A percentile compares a stretch with the other conserved stretches of the same genome.
phyloP scores from a whole-genome alignment of 257 asterid genomes.

The Anisodus acutangulus region DNA sequence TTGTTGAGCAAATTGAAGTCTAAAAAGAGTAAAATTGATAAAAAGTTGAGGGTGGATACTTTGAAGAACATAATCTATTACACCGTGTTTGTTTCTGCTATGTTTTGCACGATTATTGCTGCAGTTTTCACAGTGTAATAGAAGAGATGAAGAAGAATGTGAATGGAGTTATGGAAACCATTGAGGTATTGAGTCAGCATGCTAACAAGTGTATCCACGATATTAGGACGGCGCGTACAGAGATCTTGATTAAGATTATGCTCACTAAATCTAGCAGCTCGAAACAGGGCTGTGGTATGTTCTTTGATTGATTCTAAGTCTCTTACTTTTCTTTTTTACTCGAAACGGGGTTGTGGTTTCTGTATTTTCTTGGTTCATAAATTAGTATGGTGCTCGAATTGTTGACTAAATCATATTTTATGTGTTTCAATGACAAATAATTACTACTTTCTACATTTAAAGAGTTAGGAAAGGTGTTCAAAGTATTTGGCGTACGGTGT shows the following conservation, averaged over 20 bases:
- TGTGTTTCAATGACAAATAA: too few relatives aligned
- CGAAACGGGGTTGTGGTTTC: too few relatives aligned
- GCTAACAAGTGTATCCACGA: conserved; percentile 61
- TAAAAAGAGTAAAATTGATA: conserved; percentile 60
- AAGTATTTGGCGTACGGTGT: too few relatives aligned
- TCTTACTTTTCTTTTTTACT: not conserved
- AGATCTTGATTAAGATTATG: conserved; percentile 58
- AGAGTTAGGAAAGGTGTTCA: too few relatives aligned
- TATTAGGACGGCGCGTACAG: conserved; percentile 56
- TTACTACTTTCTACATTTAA: too few relatives aligned
- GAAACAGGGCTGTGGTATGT: not conserved
- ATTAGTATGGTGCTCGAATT: too few relatives aligned
- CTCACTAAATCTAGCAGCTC: conserved; percentile 44
- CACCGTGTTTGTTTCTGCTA: conserved; percentile 58
- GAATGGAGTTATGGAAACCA: conserved; percentile 45
- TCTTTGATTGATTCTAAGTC: not conserved
- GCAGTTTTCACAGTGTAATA: conserved; percentile 59
- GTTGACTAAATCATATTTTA: too few relatives aligned
- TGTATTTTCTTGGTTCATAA: too few relatives aligned
- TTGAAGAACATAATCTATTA: conserved; percentile 76
- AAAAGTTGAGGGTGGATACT: conserved; percentile 50
- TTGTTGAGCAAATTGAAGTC: conserved; percentile 63
- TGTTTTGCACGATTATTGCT: conserved; percentile 71
- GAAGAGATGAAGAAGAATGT: conserved; percentile 53
- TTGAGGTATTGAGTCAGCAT: conserved; percentile 44